Evolutionary conservation across 2,329 filamentous ascomycete genomes (phyloP).

Genomic region (Botrytis fabae): DNA sequence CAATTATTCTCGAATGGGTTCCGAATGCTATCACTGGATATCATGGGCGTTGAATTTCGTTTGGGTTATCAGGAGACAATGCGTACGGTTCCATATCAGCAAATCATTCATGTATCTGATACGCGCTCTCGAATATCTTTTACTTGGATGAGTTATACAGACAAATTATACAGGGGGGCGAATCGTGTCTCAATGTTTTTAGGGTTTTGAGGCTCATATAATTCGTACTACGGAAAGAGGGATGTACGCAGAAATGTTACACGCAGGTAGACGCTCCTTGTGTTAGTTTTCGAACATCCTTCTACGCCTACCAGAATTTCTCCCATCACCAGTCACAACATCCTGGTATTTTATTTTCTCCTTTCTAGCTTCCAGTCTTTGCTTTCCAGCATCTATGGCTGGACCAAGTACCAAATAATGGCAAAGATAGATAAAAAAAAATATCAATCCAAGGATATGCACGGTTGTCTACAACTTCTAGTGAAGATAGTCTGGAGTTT

Average conservation of each 20-base stretch:
- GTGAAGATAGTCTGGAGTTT: slow-evolving; percentile 2
- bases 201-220: not conserved
- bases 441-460: not conserved
- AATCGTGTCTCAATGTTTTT: not conserved
- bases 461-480: not conserved
- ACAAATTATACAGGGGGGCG: not conserved
- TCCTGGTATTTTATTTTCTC: not conserved
- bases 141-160: not conserved
- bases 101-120: not conserved
- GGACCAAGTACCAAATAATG: not conserved
- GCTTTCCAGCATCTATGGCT: not conserved
- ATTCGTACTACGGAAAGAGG: not conserved
- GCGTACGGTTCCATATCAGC: not conserved
- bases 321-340: not conserved
- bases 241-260: not conserved
- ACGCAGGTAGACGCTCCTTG: not conserved
- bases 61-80: not conserved
- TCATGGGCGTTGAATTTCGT: not conserved
- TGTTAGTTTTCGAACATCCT: not conserved
- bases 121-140: not conserved
- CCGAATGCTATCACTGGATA: too few species aligned
- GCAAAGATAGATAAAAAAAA: not conserved
- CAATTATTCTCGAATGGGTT: not conserved
- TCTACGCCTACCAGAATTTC: not conserved
- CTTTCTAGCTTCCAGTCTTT: not conserved